A percentile compares a stretch with the other conserved stretches of the same genome.
Conservation (phyloP, 208 protist species). For the Trypanosoma boissoni region DNA sequence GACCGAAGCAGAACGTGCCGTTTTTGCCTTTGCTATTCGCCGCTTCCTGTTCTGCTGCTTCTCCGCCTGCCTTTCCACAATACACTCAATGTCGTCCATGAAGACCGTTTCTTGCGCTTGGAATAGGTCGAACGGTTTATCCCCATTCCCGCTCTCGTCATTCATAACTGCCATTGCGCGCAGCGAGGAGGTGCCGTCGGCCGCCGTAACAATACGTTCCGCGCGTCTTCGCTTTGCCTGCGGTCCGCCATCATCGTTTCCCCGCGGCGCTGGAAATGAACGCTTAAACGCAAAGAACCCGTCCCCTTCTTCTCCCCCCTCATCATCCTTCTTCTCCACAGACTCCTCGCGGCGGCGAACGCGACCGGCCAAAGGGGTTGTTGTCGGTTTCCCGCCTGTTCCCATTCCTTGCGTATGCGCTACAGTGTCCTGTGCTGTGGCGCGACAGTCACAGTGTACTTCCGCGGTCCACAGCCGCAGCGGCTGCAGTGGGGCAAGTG, state of each 20-base stretch:
- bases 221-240: conserved; percentile 35
- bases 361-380: conserved; percentile 41
- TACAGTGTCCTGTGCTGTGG: not conserved
- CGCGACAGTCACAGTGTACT: conserved; percentile 29
- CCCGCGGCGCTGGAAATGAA: conserved; percentile 22
- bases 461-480: conserved; percentile 41
- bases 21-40: conserved; percentile 7
- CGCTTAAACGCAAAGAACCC: conserved; percentile 53
- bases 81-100: conserved; percentile 61
- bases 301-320: not conserved
- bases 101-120: conserved; percentile 62
- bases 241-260: not conserved
- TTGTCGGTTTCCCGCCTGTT: conserved; percentile 2
- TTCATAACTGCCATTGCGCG: conserved; percentile 44
- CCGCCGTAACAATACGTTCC: conserved; percentile 34
- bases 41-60: conserved; percentile 18
- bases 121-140: conserved; percentile 81
- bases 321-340: conserved; percentile 23
- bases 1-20: not conserved
- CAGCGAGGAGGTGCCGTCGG: conserved; percentile 35
- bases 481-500: conserved; percentile 46
- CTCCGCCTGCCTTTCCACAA: conserved; percentile 49
- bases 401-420: not conserved
- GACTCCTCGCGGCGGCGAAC: conserved; percentile 60
- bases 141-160: no score